Percentiles rank a stretch among this genome's conserved stretches.
Conservation (phyloP, 1,139 yeast species). For the Scheffersomyces cryptocercus region DNA sequence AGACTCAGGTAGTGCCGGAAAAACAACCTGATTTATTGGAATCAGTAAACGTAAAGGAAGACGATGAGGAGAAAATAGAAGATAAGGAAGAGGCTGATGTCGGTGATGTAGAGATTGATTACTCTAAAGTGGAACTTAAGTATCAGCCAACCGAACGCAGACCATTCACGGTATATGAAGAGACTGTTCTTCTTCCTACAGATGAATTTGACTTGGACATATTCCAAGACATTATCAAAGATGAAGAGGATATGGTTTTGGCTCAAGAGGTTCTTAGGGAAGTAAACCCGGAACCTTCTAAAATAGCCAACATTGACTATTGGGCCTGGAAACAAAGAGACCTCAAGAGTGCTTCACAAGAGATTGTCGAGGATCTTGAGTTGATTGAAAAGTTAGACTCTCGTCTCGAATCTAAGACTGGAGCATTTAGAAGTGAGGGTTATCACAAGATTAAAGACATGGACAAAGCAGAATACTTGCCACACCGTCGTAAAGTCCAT, state of each 20-base stretch:
- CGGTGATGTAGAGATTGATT: slow-evolving; percentile 18
- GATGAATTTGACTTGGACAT: slow-evolving; percentile 46
- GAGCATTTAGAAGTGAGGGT: slow-evolving; percentile 75
- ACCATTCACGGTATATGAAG: slow-evolving; percentile 57
- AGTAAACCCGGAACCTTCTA: slow-evolving; percentile 19
- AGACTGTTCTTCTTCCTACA: slow-evolving; percentile 25
- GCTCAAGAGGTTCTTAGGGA: slow-evolving; percentile 47
- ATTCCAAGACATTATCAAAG: slow-evolving; percentile 60
- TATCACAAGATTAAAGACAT: slow-evolving; percentile 72
- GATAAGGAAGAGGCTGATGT: slow-evolving; percentile 11
- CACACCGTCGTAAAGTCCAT: slow-evolving; percentile 63
- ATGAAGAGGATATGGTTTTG: slow-evolving; percentile 68
- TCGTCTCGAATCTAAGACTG: slow-evolving; percentile 49
- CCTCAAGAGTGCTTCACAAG: slow-evolving; percentile 19
- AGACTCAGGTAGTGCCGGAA: slow-evolving; percentile 5
- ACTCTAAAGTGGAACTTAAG: slow-evolving; percentile 31
- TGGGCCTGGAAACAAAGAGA: slow-evolving; percentile 71
- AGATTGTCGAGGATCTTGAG: slow-evolving; percentile 30
- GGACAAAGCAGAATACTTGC: slow-evolving; percentile 72
- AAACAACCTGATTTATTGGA: slow-evolving; percentile 3
- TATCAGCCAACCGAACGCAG: slow-evolving; percentile 46
- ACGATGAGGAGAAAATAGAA: slow-evolving; percentile 3
- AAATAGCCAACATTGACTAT: slow-evolving; percentile 47
- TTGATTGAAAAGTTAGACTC: slow-evolving; percentile 32
- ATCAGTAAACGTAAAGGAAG: slow-evolving; percentile 1